Base-by-base conservation (phyloP, 1,139 yeast genomes). In the Magnusiomyces magnusii region DNA sequence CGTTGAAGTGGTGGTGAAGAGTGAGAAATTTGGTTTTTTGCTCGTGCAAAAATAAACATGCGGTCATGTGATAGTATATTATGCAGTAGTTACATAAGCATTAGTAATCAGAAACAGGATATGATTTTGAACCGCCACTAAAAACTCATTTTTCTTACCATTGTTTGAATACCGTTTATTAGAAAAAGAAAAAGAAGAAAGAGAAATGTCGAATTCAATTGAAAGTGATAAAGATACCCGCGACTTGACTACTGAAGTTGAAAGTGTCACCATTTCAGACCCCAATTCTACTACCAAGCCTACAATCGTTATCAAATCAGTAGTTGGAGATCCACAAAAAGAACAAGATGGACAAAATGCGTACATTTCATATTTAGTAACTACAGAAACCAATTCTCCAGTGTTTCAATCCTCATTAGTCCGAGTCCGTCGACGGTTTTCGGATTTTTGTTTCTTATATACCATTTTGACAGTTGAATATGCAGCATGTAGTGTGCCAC, bases 401-500 rank as follows among this genome's bases (percentile, higher is more conserved):
- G 73, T 73, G 19, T 76, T 79, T 64, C 72, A 78, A 51, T 69
- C 72, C 27, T 69, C 75, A 1, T 75, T 76, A 23, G 79, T 84
- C 57, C 78, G 77, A 31, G 88, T 86, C 1, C 81, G 95, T 61
- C 79, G 96, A 65, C 79, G 96, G 58, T 89, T 87, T 71, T 86
- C 90, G 10, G 96, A 90, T 72, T 90, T 93, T 72, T 80, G 86
- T 60, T 84, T 86, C 64, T 78, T 93, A 51, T 88, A 86, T 71
- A 87, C 86, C 62, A 84, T 90, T 62, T 76, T 93, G 58, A 71
- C 78, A 55, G 85, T 82, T 66, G 97, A 91, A 69, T 88, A 79
- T 68, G 96, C 97, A 0, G 87, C 95, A 1, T 79, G 87, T 60
- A 83, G 93, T 44, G 83, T 93, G 0, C 99, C 99, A 1, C 98